Evolutionary conservation across 768 basidiomycete species (phyloP), one percentile per base, ranked within the genome.

Genomic region (Kwoniella newhampshirensis): DNA sequence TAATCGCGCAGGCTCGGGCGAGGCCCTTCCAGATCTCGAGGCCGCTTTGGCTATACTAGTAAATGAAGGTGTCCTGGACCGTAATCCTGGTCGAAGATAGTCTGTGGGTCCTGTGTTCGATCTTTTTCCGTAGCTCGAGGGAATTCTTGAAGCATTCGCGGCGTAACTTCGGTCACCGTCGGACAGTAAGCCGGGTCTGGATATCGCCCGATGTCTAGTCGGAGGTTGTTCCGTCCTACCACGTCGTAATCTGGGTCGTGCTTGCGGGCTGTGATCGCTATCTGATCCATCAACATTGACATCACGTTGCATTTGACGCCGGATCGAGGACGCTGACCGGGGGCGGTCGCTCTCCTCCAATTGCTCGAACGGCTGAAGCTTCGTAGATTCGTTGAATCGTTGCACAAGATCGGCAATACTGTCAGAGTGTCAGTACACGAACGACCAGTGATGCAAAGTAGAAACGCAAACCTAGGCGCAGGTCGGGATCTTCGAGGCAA

Each of bases 101-200:
- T 59, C 57, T 6, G 43, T 35, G 5, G 44, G 49, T n/a, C 49
- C 56, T 18, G 18, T 53, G 5, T 36, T n/a, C 3, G 50, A 43
- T 28, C 47, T 37, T 45, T 59, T 28, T 9, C 42, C 59, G 13
- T 32, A 44, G n/a, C 26, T 55, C 11, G 63, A 64, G 12, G 67
- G 64, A 2, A 67, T 67, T 1, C 90, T 87, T 1, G 89, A 91
- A 56, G 91, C 85, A 69, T 92, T 92, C n/a, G 86, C 88, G 3
- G 91, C 91, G 77, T 93, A 94, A 44, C 91, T 85, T 54, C 87
- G 84, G 77, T 94, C 92, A 51, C 90, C 90, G 71, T 94, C 92
- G 5, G 91, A 93, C 20, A 9, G 81, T 80, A 8, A 86, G 86
- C 36, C 83, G 77, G 61, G 84, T 84, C 26, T 36, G 2, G 69